Conservation (phyloP, 768 basidiomycete genomes). For the Mycena venus region DNA sequence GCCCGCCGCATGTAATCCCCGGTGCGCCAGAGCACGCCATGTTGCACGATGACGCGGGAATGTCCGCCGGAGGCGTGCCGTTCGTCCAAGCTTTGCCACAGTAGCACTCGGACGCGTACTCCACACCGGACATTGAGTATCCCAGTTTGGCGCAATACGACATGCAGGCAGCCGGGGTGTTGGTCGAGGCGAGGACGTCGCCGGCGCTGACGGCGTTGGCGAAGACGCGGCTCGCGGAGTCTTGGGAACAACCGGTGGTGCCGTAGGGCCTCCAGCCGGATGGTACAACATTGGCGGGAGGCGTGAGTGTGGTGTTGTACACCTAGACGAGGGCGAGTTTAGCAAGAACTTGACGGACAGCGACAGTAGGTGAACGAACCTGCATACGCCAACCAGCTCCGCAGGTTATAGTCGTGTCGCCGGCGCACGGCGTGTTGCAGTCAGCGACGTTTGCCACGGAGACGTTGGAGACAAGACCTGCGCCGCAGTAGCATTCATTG, state of each 20-base stretch:
- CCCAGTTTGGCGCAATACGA: neutral
- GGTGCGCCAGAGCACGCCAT: slow-evolving; percentile 13
- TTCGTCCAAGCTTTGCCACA: slow-evolving; percentile 12
- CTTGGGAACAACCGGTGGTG: slow-evolving; percentile 13
- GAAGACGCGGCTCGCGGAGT: slow-evolving; percentile 14
- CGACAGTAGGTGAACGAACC: slow-evolving; percentile 13
- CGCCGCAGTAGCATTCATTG: slow-evolving; percentile 14
- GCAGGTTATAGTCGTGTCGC: too few species aligned
- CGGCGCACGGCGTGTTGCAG: too few species aligned
- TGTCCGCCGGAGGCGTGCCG: slow-evolving; percentile 1
- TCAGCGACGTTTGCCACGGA: neutral
- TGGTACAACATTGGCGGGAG: neutral
- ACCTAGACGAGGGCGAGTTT: slow-evolving; percentile 6
- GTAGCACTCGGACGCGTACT: slow-evolving; percentile 10
- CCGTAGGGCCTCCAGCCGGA: slow-evolving; percentile 12
- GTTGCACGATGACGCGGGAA: slow-evolving; percentile 4
- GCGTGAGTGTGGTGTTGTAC: slow-evolving; percentile 16
- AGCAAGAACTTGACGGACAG: neutral
- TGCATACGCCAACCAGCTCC: too few species aligned
- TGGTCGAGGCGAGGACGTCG: slow-evolving; percentile 3
- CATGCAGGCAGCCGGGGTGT: slow-evolving; percentile 6
- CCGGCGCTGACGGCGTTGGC: slow-evolving; percentile 11
- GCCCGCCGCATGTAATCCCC: too few species aligned
- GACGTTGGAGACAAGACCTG: neutral
- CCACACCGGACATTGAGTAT: slow-evolving; percentile 11